Percentiles rank a stretch among this genome's conserved stretches.
These are phyloP conservation scores for Populus hybrid DNA, from an alignment of 441 rosid genomes.

Conservation along the genomic window DNA sequence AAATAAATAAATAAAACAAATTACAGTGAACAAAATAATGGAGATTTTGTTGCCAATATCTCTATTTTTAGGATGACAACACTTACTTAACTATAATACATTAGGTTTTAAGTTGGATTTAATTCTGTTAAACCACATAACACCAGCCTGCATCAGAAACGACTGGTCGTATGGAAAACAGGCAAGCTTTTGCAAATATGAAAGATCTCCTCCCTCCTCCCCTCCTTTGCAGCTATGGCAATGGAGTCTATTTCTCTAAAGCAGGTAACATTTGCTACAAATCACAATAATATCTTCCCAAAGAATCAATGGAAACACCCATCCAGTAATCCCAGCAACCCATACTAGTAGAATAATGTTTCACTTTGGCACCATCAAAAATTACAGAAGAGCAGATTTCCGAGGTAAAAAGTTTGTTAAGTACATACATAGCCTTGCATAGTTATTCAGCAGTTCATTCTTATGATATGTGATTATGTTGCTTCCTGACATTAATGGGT, in stretches of 20 bases:
- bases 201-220: not conserved
- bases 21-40: too few relatives aligned
- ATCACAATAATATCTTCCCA: conserved; percentile 3
- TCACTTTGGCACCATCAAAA: conserved; percentile 21
- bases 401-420: conserved; percentile 42
- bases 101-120: too few relatives aligned
- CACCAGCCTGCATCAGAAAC: too few relatives aligned
- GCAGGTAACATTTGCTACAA: conserved; percentile 19
- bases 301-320: not conserved
- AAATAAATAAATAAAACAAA: too few relatives aligned
- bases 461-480: not conserved
- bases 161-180: too few relatives aligned
- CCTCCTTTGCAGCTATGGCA: conserved; percentile 2
- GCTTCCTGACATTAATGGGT: not conserved
- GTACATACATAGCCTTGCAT: not conserved
- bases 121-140: too few relatives aligned
- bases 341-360: conserved; percentile 14
- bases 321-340: conserved; percentile 9
- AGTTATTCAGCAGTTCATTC: too few relatives aligned
- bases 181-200: not conserved
- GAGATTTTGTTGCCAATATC: too few relatives aligned
- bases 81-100: too few relatives aligned
- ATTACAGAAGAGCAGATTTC: conserved; percentile 44
- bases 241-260: conserved; percentile 32
- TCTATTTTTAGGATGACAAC: too few relatives aligned